Conservation (phyloP, 176 grass and related monocot genomes). For the Poa pratensis region DNA sequence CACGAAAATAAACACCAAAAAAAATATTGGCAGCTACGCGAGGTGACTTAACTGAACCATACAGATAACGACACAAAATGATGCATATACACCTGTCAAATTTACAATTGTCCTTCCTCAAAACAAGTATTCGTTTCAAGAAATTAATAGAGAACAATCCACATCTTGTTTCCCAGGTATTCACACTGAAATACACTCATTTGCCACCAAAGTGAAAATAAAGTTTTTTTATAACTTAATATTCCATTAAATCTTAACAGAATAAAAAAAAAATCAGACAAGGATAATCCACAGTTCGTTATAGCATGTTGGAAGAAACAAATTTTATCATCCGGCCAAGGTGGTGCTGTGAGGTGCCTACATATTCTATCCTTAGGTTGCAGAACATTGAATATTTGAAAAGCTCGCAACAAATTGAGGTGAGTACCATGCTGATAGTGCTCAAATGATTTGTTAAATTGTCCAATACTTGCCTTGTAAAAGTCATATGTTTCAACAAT, state of each 20-base stretch:
- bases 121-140: conserved; percentile 26
- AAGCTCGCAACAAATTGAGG: not conserved
- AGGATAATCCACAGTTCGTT: conserved; percentile 8
- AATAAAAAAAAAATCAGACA: not conserved
- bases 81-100: not conserved
- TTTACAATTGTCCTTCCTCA: not conserved
- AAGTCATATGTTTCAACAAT: conserved; percentile 56
- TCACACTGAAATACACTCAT: not conserved
- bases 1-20: not conserved
- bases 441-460: conserved; percentile 17
- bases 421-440: not conserved
- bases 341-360: not conserved
- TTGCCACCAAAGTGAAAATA: not conserved
- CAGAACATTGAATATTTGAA: not conserved
- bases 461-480: conserved; percentile 57
- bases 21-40: not conserved
- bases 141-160: conserved; percentile 15
- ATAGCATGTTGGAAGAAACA: not conserved
- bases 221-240: not conserved
- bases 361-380: not conserved
- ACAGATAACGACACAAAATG: not conserved
- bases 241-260: not conserved
- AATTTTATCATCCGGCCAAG: not conserved
- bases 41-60: not conserved
- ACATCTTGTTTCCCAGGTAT: not conserved